These are phyloP conservation scores for Coniochaeta sp. DNA, from an alignment of 2,329 filamentous ascomycete genomes.

Conservation along the genomic window DNA sequence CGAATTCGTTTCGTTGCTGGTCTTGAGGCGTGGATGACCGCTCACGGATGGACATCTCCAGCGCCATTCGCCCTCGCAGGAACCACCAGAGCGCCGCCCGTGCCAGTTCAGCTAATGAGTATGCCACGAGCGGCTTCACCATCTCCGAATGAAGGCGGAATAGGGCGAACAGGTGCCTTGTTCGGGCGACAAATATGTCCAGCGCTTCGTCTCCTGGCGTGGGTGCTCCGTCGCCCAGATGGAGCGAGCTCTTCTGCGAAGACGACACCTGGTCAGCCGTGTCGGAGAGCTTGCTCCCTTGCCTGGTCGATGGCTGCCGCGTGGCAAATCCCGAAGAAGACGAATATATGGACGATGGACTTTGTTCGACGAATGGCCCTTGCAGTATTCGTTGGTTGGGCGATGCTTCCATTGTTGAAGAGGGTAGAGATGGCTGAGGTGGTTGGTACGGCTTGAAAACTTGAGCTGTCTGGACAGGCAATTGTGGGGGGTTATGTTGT, in stretches of 20 bases:
- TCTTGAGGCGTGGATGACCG: slow-evolving; percentile 46
- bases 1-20: slow-evolving; percentile 44
- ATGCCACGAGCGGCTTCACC: slow-evolving; percentile 56
- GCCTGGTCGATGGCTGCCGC: slow-evolving; percentile 14
- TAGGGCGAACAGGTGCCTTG: slow-evolving; percentile 65
- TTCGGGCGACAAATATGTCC: slow-evolving; percentile 60
- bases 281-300: slow-evolving; percentile 16
- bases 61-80: slow-evolving; percentile 65
- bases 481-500: neutral
- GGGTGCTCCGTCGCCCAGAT: slow-evolving; percentile 31
- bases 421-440: neutral
- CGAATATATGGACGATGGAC: slow-evolving; percentile 26
- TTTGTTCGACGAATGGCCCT: slow-evolving; percentile 26
- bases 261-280: slow-evolving; percentile 11
- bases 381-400: neutral
- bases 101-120: slow-evolving; percentile 58
- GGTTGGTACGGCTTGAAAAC: neutral
- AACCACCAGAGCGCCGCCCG: slow-evolving; percentile 86
- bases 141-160: slow-evolving; percentile 74
- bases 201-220: slow-evolving; percentile 58
- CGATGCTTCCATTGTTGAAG: slow-evolving; percentile 3
- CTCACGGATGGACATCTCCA: slow-evolving; percentile 66
- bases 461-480: neutral
- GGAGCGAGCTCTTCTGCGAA: slow-evolving; percentile 22
- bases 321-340: slow-evolving; percentile 16